Base-by-base conservation (phyloP, 306 rosid genomes). In the Ochetophila trinervis region DNA sequence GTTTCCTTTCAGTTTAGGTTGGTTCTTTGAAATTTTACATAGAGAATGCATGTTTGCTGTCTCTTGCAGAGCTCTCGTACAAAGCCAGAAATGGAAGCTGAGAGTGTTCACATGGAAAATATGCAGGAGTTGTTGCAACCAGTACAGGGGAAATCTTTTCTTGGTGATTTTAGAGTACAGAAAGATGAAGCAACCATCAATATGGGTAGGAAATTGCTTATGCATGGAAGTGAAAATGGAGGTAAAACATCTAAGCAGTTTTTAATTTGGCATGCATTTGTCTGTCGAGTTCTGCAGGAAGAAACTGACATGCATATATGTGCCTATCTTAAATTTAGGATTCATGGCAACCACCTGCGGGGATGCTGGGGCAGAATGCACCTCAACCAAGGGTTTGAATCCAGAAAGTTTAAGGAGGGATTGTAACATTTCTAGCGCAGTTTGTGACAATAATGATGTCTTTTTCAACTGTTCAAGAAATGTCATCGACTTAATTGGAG, bases 51-150 rank as follows among this genome's bases (percentile, higher is more conserved):
- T 80, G 70, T 72, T 84, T 80, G 58, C 69, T 83, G 76, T 75
- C 55, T 80, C 79, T 71, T 76, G 84, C 91, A 89, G 97, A 94
- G 96, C 84, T 90, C 99, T 65, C 90, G 88, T 80, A 88, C 97
- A 16, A 94, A 77, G 86, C 96, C 93, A 44, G 97, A 83, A 54
- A 66, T 88, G 65, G 97, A 90, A 68, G 79, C 74, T 74, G 95
- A 91, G 78, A 83, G 83, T 76, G 74, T 72, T 67, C 80, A 57
- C 7, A 51, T 57, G 20, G 84, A 82, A 67, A 59, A 74, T 14
- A n/a, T 66, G 69, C 85, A 76, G 60, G 91, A 87, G 71, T 78
- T 60, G 73, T 76, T 86, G 16, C 85, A 67, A 22, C 47, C 45
- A 60, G 85, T 70, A 62, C 72, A 59, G 74, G 79, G 72, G 32